Conservation (phyloP, 139 green algal species). For the Coelastrella sp. region DNA sequence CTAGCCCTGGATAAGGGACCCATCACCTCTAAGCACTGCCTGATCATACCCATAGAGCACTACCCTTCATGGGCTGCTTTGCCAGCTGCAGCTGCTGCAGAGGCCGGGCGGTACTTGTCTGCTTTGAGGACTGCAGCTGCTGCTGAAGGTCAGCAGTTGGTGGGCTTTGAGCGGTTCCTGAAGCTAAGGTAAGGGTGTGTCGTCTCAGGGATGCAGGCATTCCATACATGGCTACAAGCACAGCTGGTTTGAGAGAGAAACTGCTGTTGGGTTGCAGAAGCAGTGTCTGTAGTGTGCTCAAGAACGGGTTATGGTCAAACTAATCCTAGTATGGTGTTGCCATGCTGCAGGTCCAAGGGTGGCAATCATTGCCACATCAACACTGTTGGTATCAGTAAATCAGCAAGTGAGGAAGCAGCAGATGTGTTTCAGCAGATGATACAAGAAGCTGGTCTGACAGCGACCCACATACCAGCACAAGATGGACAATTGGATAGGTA, state of each 20-base stretch:
- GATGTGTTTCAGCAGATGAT: conserved; percentile 52
- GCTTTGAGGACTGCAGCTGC: conserved; percentile 77
- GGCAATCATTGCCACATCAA: conserved; percentile 96
- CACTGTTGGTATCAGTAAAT: conserved; percentile 68
- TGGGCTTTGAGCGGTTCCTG: conserved; percentile 94
- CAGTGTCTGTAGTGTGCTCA: not conserved
- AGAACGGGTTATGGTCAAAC: too few relatives aligned
- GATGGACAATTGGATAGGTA: conserved; percentile 38
- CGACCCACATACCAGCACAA: conserved; percentile 34
- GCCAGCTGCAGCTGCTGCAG: conserved; percentile 51
- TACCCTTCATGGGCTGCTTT: conserved; percentile 70
- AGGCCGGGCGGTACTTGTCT: conserved; percentile 70
- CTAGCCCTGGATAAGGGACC: conserved; percentile 88
- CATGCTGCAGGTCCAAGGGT: conserved; percentile 58
- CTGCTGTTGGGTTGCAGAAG: too few relatives aligned
- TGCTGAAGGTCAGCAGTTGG: conserved; percentile 68
- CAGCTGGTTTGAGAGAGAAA: too few relatives aligned
- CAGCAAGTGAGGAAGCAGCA: conserved; percentile 33
- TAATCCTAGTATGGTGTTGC: not conserved
- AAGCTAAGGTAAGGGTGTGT: conserved; percentile 53
- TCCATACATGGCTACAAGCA: too few relatives aligned
- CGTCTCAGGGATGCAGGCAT: too few relatives aligned
- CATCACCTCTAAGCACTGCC: conserved; percentile 81
- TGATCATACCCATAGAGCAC: conserved; percentile 95
- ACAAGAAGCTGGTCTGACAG: conserved; percentile 42